Conservation (phyloP, 2,329 filamentous ascomycete genomes). For the Xylariaceae sp. region DNA sequence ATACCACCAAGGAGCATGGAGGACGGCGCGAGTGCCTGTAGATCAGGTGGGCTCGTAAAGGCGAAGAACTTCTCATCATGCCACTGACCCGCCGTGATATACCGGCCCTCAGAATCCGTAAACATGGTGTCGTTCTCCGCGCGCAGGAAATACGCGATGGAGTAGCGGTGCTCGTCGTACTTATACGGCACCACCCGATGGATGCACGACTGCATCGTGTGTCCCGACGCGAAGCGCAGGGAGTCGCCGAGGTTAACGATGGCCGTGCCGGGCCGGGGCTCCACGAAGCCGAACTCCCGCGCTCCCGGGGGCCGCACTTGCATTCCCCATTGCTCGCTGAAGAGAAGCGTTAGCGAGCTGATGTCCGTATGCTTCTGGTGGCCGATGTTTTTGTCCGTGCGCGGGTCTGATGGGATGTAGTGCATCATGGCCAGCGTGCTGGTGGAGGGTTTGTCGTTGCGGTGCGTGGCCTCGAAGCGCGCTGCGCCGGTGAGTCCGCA, state of each 20-base stretch:
- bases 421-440: slow-evolving; percentile 51
- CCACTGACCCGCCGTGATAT: slow-evolving; percentile 49
- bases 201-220: slow-evolving; percentile 52
- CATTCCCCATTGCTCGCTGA: slow-evolving; percentile 52
- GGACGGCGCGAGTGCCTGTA: slow-evolving; percentile 44
- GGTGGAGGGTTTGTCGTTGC: slow-evolving; percentile 45
- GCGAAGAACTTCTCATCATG: slow-evolving; percentile 52
- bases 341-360: slow-evolving; percentile 50
- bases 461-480: slow-evolving; percentile 48
- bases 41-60: slow-evolving; percentile 40
- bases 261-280: slow-evolving; percentile 45
- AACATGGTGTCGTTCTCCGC: slow-evolving; percentile 54
- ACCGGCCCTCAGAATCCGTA: slow-evolving; percentile 48
- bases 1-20: slow-evolving; percentile 48
- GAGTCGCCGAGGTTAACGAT: slow-evolving; percentile 57
- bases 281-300: slow-evolving; percentile 49
- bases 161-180: slow-evolving; percentile 50
- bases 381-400: slow-evolving; percentile 40
- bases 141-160: slow-evolving; percentile 54
- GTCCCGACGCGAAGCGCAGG: slow-evolving; percentile 49
- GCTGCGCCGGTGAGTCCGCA: slow-evolving; percentile 41
- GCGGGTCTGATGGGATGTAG: slow-evolving; percentile 44
- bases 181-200: slow-evolving; percentile 52
- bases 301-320: slow-evolving; percentile 49
- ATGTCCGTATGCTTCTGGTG: slow-evolving; percentile 56